Conservation (phyloP, 2,329 filamentous ascomycete species). For the Neurospora crassa region DNA sequence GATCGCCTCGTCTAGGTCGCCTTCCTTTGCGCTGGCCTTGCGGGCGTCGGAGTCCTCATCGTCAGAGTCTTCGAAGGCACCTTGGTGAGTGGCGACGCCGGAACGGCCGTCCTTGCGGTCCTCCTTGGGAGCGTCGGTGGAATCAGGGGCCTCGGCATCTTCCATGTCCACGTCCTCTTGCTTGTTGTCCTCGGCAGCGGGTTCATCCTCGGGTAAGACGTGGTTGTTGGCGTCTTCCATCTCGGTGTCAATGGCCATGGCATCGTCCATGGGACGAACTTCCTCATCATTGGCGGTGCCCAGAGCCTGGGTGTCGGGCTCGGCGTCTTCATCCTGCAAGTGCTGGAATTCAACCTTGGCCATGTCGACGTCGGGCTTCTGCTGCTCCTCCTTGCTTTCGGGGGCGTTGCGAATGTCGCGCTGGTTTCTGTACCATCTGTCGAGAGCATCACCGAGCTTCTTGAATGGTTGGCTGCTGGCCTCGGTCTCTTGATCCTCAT, state of each 20-base stretch:
- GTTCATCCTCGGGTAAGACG: conserved; percentile 38
- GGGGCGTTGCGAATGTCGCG: conserved; percentile 64
- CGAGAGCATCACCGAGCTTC: conserved; percentile 85
- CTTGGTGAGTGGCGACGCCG: conserved; percentile 50
- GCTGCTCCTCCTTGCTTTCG: conserved; percentile 44
- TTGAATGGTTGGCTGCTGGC: conserved; percentile 66
- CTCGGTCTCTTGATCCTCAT: conserved; percentile 33
- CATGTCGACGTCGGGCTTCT: conserved; percentile 54
- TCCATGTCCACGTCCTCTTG: conserved; percentile 36
- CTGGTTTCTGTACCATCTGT: conserved; percentile 86
- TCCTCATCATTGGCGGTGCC: conserved; percentile 84
- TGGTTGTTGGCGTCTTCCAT: conserved; percentile 40
- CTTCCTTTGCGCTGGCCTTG: conserved; percentile 26
- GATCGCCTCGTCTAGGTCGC: conserved; percentile 38
- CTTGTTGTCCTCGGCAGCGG: neutral
- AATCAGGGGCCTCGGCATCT: conserved; percentile 30
- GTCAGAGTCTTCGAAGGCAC: conserved; percentile 45
- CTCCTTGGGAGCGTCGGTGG: conserved; percentile 29
- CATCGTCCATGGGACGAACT: conserved; percentile 73
- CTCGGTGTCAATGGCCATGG: conserved; percentile 74
- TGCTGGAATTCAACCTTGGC: conserved; percentile 85
- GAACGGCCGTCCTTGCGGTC: conserved; percentile 45
- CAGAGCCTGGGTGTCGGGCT: conserved; percentile 82
- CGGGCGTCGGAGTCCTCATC: conserved; percentile 28
- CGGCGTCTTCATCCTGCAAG: conserved; percentile 70